These are phyloP conservation scores for Aspergillus clavatus DNA, from an alignment of 2,329 filamentous ascomycete species.

Conservation along the genomic window DNA sequence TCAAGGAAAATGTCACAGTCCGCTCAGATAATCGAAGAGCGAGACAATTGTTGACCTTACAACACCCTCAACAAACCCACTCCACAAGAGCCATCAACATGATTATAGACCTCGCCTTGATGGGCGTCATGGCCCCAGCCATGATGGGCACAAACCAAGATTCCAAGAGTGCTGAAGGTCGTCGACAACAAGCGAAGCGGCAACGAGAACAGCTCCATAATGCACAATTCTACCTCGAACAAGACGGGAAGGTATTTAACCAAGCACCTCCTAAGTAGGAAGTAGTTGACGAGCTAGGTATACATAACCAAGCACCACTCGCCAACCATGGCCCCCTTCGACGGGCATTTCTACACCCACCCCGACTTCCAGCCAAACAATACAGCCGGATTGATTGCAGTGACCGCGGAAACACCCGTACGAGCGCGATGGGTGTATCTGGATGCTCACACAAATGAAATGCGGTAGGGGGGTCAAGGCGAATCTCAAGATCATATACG, in stretches of 20 bases:
- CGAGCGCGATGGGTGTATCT: conserved; percentile 4
- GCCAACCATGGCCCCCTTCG: background rate
- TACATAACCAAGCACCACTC: conserved; percentile 1
- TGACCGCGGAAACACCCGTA: background rate
- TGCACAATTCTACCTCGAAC: background rate
- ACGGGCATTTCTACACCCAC: conserved; percentile 1
- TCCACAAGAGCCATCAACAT: background rate
- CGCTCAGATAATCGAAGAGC: too few relatives aligned
- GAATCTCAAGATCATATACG: conserved; percentile 1
- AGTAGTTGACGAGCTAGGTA: background rate
- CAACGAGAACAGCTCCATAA: background rate
- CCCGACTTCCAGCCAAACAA: background rate
- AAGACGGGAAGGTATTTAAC: background rate
- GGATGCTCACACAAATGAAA: background rate
- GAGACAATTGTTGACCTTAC: background rate
- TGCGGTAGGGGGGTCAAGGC: background rate
- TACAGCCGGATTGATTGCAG: background rate
- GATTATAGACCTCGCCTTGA: background rate
- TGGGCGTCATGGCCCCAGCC: background rate
- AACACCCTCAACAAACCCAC: background rate
- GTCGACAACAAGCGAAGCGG: background rate
- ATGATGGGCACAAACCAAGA: background rate
- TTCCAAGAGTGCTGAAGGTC: background rate
- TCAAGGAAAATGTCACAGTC: too few relatives aligned
- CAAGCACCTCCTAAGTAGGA: background rate